Base-by-base conservation (phyloP, 208 protist species). In the Trypanosoma melophagium region DNA sequence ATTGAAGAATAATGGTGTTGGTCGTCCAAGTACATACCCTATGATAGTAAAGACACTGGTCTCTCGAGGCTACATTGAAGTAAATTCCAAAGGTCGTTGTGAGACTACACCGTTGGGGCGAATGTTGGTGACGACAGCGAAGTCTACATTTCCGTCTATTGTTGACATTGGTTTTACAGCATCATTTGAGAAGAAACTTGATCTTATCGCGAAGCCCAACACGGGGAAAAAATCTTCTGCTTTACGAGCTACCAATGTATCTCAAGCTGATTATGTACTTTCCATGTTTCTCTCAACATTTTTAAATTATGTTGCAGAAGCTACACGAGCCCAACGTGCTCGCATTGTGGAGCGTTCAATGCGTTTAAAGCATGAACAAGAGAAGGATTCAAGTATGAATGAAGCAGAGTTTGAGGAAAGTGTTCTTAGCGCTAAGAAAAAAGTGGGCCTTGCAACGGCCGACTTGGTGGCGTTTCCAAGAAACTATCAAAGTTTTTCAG, bases 101-200 rank as follows among this genome's bases (percentile, higher is more conserved):
- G 84, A 93, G 68, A 92, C 91, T 44, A 96, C 91, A 28, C 74
- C 81, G 41, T 62, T 92, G 12, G 91, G 91, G 3, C 79, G 84
- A 13, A 31, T 91, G 74, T 71, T 96, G 14, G 91, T 92, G 42
- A 72, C 83, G 17, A 88, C 81, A 1, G 82, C 88, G 14, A 80
- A 83, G 49, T 69, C 67, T n/a, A 93, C 80, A 1, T 94, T 96
- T 63, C 88, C 91, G n/a, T 89, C 86, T 49, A 90, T 96, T 55
- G 91, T 94, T 5, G 88, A 96, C 67, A 93, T 96, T 75, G 86
- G 84, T 57, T 96, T 96, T 74, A 96, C 91, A 59, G 76, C 86
- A 8, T 73, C 64, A 5, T 94, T 96, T 71, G 91, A 96, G 74
- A 92, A 93, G 70, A 79, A 92, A 70, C 86, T 96, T 12, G 91